Percentiles rank a stretch among this genome's conserved stretches.
These are phyloP conservation scores for Pythium catenulatum DNA, from an alignment of 352 stramenopile genomes.

Conservation along the genomic window DNA sequence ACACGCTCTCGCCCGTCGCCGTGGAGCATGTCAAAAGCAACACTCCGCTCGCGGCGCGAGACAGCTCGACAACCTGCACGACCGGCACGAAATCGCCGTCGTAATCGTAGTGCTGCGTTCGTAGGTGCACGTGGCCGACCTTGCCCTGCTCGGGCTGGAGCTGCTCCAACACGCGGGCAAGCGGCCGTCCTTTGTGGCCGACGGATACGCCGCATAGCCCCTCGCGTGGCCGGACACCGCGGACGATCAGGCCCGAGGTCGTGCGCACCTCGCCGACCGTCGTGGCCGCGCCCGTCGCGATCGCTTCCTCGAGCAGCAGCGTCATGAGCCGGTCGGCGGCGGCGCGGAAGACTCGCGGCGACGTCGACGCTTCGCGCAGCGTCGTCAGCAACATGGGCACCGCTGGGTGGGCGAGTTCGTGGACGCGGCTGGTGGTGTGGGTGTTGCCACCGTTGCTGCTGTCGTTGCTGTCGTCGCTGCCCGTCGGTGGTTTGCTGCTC, in stretches of 20 bases:
- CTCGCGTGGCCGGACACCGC: conserved; percentile 52
- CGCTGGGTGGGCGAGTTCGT: conserved; percentile 50
- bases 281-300: conserved; percentile 60
- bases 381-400: conserved; percentile 60
- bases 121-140: conserved; percentile 47
- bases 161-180: conserved; percentile 73
- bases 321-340: conserved; percentile 41
- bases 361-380: conserved; percentile 18
- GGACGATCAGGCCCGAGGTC: conserved; percentile 60
- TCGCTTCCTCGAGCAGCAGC: conserved; percentile 63
- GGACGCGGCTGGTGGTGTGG: background rate
- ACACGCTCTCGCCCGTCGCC: background rate
- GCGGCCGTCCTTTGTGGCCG: conserved; percentile 64
- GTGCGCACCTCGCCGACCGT: conserved; percentile 65
- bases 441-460: background rate
- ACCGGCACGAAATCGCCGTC: background rate
- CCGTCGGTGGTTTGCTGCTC: background rate
- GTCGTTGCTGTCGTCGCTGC: too few relatives aligned
- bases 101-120: background rate
- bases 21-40: conserved; percentile 11
- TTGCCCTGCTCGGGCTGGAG: conserved; percentile 70
- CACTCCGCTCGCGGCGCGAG: background rate
- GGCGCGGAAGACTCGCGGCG: conserved; percentile 1
- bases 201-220: conserved; percentile 70
- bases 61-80: conserved; percentile 52